phyloP scores from a whole-genome alignment of 179 eudicot species.

The Spergularia azorica region DNA sequence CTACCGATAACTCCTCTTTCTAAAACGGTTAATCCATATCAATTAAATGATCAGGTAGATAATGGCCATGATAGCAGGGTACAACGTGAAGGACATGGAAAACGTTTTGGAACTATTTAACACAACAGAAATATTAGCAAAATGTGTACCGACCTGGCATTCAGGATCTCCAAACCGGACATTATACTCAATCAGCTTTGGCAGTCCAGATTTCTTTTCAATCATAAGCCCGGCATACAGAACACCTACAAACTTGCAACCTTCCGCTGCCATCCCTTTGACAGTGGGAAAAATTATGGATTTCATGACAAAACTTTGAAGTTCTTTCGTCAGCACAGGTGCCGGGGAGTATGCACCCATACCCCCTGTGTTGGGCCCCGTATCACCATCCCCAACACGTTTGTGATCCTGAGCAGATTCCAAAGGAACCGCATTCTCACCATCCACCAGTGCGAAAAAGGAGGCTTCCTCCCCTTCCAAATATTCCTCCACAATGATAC shows the following conservation, averaged over 20 bases:
- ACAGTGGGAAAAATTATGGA: constrained; percentile 83
- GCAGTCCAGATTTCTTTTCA: constrained; percentile 89
- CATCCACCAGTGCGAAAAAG: constrained; percentile 92
- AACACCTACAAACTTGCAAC: constrained; percentile 95
- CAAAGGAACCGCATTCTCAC: constrained; percentile 79
- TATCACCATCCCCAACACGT: constrained; percentile 92
- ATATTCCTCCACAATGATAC: constrained; percentile 79
- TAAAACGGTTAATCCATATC: too few species aligned
- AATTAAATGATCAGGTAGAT: neutral
- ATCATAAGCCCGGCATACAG: constrained; percentile 95
- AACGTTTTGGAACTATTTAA: neutral
- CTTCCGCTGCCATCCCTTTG: constrained; percentile 86
- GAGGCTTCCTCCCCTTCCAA: constrained; percentile 96
- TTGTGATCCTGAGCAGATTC: constrained; percentile 99
- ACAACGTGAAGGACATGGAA: neutral
- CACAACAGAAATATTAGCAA: neutral
- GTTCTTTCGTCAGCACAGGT: constrained; percentile 80
- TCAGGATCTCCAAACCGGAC: constrained; percentile 98
- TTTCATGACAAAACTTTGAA: constrained; percentile 69
- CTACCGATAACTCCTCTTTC: too few species aligned
- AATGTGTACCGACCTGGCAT: constrained; percentile 61
- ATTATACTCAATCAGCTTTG: constrained; percentile 89
- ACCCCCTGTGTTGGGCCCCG: constrained; percentile 96
- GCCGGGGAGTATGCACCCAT: constrained; percentile 99
- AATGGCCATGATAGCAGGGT: neutral